Evolutionary conservation across 2,329 filamentous ascomycete species (phyloP).

Genomic region (Botrytis sinoallii): DNA sequence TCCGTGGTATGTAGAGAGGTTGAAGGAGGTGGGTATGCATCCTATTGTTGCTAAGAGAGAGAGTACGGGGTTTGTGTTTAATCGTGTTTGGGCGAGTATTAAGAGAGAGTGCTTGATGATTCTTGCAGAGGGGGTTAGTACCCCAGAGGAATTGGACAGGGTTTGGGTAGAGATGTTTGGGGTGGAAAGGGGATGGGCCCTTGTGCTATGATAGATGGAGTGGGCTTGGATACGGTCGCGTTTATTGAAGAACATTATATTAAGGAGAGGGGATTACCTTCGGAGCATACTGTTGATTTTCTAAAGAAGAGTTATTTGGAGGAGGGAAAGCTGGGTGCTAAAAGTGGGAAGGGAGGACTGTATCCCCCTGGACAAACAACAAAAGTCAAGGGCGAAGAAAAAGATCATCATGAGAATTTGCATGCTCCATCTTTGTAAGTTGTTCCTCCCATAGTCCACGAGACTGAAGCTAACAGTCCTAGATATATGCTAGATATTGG

Average conservation of each 20-base stretch:
- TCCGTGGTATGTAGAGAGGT: conserved; percentile 34
- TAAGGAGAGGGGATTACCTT: conserved; percentile 30
- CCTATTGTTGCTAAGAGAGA: conserved; percentile 40
- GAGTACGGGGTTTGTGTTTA: conserved; percentile 43
- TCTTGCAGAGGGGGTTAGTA: conserved; percentile 39
- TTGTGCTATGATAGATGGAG: conserved; percentile 43
- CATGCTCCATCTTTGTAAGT: conserved; percentile 21
- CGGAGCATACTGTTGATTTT: conserved; percentile 35
- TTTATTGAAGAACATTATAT: conserved; percentile 44
- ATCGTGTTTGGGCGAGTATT: conserved; percentile 44
- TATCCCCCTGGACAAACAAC: conserved; percentile 21
- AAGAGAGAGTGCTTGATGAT: conserved; percentile 42
- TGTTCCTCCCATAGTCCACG: background rate
- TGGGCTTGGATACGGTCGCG: conserved; percentile 42
- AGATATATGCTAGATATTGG: conserved; percentile 27
- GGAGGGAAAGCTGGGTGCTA: conserved; percentile 34
- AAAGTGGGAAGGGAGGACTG: conserved; percentile 34
- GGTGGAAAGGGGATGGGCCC: conserved; percentile 38
- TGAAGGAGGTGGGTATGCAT: conserved; percentile 38
- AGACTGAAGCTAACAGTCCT: background rate
- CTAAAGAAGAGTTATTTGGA: conserved; percentile 36
- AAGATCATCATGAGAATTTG: conserved; percentile 6
- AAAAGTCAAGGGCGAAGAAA: conserved; percentile 15
- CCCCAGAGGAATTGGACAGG: conserved; percentile 40
- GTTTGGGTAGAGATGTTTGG: conserved; percentile 41